Conservation (phyloP, 805 yeast genomes). For the Komagataella populi region DNA sequence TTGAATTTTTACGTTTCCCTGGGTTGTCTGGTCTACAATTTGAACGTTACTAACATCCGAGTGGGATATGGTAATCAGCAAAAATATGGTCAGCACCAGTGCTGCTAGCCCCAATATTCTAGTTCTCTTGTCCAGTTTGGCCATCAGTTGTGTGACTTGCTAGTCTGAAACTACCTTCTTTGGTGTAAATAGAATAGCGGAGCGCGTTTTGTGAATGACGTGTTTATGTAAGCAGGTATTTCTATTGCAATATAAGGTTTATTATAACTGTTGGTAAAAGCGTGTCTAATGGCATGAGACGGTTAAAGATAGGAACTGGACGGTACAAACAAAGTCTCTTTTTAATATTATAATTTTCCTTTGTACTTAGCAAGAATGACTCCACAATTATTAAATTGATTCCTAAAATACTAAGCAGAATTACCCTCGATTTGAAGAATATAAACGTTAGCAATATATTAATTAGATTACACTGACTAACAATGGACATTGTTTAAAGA, state of each 20-base stretch:
- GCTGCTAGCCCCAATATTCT: conserved; percentile 28
- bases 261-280: background rate
- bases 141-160: background rate
- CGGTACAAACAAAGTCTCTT: no score
- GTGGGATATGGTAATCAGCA: conserved; percentile 18
- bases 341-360: no score
- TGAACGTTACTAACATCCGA: background rate
- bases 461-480: no score
- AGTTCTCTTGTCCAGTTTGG: conserved; percentile 15
- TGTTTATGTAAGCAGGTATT: background rate
- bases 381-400: no score
- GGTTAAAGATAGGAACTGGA: no score
- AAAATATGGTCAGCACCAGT: conserved; percentile 20
- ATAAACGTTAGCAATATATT: no score
- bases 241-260: background rate
- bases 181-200: background rate
- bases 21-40: conserved; percentile 2
- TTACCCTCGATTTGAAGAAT: background rate
- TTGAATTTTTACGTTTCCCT: background rate
- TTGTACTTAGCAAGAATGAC: no score
- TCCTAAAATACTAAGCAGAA: no score
- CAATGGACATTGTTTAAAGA: no score
- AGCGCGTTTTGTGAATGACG: background rate
- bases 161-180: background rate
- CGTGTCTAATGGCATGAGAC: background rate